These are phyloP conservation scores for Picochlorum sp. DNA, from an alignment of 139 green algal genomes.

Conservation along the genomic window DNA sequence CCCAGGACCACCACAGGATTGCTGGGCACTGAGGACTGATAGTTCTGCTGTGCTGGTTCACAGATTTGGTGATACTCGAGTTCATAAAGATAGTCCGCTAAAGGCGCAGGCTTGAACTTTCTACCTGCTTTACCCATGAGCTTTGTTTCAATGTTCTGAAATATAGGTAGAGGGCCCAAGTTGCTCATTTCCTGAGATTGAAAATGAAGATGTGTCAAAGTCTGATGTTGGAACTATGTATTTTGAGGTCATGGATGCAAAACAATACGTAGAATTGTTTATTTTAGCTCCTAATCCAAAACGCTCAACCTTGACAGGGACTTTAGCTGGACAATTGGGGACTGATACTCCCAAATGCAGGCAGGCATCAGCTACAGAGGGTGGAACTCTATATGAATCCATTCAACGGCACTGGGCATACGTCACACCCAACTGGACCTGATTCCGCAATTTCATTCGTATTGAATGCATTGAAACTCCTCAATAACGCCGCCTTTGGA, in stretches of 20 bases:
- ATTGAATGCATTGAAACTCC: background rate
- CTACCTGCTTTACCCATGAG: constrained; percentile 1
- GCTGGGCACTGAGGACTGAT: no score
- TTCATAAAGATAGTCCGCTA: constrained; percentile 28
- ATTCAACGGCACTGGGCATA: background rate
- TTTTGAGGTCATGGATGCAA: constrained; percentile 9
- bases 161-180: constrained; percentile 8
- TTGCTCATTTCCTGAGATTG: background rate
- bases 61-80: constrained; percentile 12
- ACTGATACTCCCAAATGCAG: constrained; percentile 32
- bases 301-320: constrained; percentile 19
- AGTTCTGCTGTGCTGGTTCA: constrained; percentile 10
- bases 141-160: constrained; percentile 19
- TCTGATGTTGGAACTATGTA: constrained; percentile 7
- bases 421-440: constrained; percentile 9
- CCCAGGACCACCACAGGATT: no score
- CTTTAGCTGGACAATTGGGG: constrained; percentile 26
- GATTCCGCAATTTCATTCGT: background rate
- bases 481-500: no score
- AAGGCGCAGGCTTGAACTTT: background rate
- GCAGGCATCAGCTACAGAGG: constrained; percentile 30
- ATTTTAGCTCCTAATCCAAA: background rate
- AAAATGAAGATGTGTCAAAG: constrained; percentile 15
- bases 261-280: constrained; percentile 1
- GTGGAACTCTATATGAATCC: constrained; percentile 28